These are phyloP conservation scores for Yamadazyma kitorensis DNA, from an alignment of 805 yeast species.

Conservation along the genomic window DNA sequence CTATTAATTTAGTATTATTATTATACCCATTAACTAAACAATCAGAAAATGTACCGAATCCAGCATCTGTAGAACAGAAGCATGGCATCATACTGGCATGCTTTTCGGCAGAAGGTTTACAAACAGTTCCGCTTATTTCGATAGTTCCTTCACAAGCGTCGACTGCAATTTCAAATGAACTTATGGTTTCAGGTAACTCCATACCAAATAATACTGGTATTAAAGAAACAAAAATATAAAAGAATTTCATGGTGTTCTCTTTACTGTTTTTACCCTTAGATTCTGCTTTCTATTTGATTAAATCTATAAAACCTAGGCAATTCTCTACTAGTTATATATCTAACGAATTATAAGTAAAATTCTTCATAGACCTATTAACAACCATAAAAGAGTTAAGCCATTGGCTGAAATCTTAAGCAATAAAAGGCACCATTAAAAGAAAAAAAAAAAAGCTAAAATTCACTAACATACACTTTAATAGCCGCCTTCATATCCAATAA, in stretches of 20 bases:
- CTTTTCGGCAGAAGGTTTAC: slow-evolving; percentile 7
- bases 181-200: slow-evolving; percentile 9
- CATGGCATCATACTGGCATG: slow-evolving; percentile 10
- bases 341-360: no score
- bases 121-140: slow-evolving; percentile 13
- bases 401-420: no score
- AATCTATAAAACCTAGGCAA: no score
- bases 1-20: slow-evolving; percentile 14
- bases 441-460: no score
- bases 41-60: slow-evolving; percentile 20
- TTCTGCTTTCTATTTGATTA: no score
- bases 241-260: slow-evolving; percentile 11
- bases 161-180: slow-evolving; percentile 11
- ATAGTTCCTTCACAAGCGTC: slow-evolving; percentile 15
- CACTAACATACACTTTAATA: no score
- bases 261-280: no score
- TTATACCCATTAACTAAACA: slow-evolving; percentile 21
- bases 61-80: slow-evolving; percentile 15
- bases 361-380: no score
- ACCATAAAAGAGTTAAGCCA: no score
- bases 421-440: no score
- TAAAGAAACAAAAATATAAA: slow-evolving; percentile 1
- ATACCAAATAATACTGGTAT: slow-evolving; percentile 1
- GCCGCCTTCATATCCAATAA: no score
- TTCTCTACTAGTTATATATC: no score